Conservation (phyloP, 805 yeast genomes). For the Candida hungchunana region DNA sequence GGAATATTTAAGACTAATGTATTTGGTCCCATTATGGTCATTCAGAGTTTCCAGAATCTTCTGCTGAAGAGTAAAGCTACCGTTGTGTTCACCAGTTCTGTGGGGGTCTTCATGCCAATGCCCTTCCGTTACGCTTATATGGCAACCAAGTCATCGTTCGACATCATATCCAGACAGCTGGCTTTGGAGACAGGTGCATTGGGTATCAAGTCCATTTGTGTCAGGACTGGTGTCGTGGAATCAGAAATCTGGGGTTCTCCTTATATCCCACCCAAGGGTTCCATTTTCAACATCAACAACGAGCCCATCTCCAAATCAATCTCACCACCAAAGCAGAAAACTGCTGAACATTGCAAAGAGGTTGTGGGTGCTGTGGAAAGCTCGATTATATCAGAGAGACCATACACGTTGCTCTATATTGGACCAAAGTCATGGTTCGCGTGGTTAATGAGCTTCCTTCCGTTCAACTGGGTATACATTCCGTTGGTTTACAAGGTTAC, state of each 20-base stretch:
- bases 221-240: conserved; percentile 37
- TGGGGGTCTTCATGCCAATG: conserved; percentile 4
- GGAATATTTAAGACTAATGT: conserved; percentile 31
- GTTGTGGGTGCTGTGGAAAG: too few relatives aligned
- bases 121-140: neutral
- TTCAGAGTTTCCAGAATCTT: conserved; percentile 30
- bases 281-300: too few relatives aligned
- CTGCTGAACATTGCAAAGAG: too few relatives aligned
- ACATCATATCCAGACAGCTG: conserved; percentile 27
- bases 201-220: conserved; percentile 35
- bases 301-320: too few relatives aligned
- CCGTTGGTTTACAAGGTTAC: too few relatives aligned
- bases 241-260: conserved; percentile 27
- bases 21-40: conserved; percentile 34
- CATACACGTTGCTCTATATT: too few relatives aligned
- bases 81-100: conserved; percentile 35
- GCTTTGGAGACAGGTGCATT: conserved; percentile 33
- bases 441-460: too few relatives aligned
- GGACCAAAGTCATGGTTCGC: neutral
- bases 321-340: too few relatives aligned
- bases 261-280: neutral
- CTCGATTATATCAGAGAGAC: too few relatives aligned
- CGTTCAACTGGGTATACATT: too few relatives aligned
- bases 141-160: neutral
- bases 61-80: conserved; percentile 33